These are phyloP conservation scores for Delonix regia DNA, from an alignment of 306 rosid genomes.

Conservation along the genomic window DNA sequence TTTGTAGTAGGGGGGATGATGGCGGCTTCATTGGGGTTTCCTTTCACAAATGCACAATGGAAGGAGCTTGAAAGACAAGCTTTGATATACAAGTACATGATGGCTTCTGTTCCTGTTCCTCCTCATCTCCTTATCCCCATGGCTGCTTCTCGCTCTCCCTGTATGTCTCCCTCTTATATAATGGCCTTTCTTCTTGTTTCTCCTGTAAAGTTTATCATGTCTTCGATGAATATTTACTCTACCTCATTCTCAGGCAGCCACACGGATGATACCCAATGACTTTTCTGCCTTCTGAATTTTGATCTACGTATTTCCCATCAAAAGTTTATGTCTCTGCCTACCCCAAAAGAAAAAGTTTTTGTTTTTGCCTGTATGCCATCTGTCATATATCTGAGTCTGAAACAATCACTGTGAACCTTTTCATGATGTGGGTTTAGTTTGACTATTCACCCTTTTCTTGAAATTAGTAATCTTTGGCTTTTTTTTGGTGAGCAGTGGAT, in stretches of 20 bases:
- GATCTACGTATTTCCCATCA: not conserved
- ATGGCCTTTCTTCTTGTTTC: not conserved
- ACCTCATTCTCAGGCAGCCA: slow-evolving; percentile 9
- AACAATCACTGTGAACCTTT: slow-evolving; percentile 28
- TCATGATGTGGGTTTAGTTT: slow-evolving; percentile 26
- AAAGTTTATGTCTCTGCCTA: slow-evolving; percentile 34
- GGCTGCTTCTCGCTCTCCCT: slow-evolving; percentile 36
- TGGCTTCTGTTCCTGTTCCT: slow-evolving; percentile 78
- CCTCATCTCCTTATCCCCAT: slow-evolving; percentile 60
- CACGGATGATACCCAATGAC: not conserved
- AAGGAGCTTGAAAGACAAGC: slow-evolving; percentile 87
- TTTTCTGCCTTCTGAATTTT: not conserved
- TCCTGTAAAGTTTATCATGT: not conserved
- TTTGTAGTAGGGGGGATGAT: slow-evolving; percentile 51
- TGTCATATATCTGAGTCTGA: not conserved
- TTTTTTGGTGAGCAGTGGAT: slow-evolving; percentile 39
- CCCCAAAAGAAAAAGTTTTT: not conserved
- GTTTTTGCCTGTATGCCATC: not conserved
- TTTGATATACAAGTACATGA: slow-evolving; percentile 83
- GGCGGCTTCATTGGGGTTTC: slow-evolving; percentile 67
- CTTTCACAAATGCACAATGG: slow-evolving; percentile 80
- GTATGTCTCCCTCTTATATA: slow-evolving; percentile 33
- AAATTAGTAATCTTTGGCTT: slow-evolving; percentile 12
- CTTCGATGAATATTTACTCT: not conserved
- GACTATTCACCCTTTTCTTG: slow-evolving; percentile 15